These are phyloP conservation scores for Candida sonorensis DNA, from an alignment of 805 yeast genomes.

Conservation along the genomic window DNA sequence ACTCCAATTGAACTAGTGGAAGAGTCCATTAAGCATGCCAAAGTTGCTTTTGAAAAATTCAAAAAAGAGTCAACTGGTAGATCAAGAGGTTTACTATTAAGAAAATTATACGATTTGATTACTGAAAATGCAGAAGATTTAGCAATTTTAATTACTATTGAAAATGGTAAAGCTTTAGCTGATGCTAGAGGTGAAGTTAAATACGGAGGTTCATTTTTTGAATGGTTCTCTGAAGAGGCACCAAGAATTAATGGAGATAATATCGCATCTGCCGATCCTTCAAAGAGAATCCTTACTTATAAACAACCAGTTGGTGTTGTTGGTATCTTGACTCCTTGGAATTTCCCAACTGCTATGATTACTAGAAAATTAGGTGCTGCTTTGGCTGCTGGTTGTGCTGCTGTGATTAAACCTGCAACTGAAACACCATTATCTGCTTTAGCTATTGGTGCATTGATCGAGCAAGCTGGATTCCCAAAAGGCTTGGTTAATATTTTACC, in stretches of 20 bases:
- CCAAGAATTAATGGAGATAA: constrained; percentile 64
- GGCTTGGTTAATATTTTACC: constrained; percentile 65
- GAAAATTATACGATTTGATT: constrained; percentile 46
- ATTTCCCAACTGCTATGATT: constrained; percentile 77
- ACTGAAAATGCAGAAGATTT: constrained; percentile 55
- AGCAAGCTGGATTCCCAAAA: constrained; percentile 63
- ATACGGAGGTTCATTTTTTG: constrained; percentile 70
- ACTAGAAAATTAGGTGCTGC: constrained; percentile 72
- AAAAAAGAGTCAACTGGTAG: constrained; percentile 45
- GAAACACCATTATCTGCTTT: constrained; percentile 72
- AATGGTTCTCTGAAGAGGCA: constrained; percentile 86
- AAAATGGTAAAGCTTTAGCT: constrained; percentile 67
- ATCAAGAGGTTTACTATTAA: constrained; percentile 46
- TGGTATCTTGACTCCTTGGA: constrained; percentile 80
- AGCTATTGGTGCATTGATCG: constrained; percentile 54
- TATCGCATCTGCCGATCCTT: constrained; percentile 45
- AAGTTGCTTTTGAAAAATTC: constrained; percentile 45
- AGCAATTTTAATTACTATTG: constrained; percentile 56
- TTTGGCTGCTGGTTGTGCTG: constrained; percentile 72
- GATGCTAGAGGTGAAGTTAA: constrained; percentile 69
- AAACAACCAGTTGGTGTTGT: constrained; percentile 80
- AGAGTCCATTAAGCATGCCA: constrained; percentile 51
- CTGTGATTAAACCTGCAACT: constrained; percentile 70
- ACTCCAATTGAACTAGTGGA: constrained; percentile 39
- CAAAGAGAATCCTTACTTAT: constrained; percentile 47